Conservation (phyloP, 1,284 basidiomycete species). For the Trichosporon sp. region DNA sequence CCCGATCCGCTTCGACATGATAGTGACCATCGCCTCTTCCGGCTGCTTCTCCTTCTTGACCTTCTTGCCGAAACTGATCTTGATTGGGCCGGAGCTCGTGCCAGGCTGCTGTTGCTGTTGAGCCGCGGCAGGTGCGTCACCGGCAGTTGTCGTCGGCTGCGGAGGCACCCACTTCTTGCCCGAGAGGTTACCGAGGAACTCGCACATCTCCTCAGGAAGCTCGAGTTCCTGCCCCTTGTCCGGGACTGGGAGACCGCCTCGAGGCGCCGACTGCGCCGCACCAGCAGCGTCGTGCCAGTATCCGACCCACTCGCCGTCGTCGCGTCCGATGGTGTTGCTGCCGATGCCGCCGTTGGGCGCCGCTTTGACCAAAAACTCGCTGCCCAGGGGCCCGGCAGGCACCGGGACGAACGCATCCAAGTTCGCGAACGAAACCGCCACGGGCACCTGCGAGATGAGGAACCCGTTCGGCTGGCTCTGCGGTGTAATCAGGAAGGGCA, state of each 20-base stretch:
- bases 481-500: conserved; percentile 74
- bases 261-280: conserved; percentile 29
- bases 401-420: conserved; percentile 75
- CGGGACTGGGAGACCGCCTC: conserved; percentile 20
- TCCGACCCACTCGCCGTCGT: conserved; percentile 53
- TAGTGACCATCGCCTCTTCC: conserved; percentile 37
- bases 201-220: conserved; percentile 19
- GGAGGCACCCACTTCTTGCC: conserved; percentile 17
- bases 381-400: conserved; percentile 53
- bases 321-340: conserved; percentile 51
- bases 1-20: conserved; percentile 30
- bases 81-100: conserved; percentile 31
- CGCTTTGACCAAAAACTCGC: conserved; percentile 31
- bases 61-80: conserved; percentile 21
- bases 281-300: conserved; percentile 44
- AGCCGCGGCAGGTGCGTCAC: background rate
- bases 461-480: conserved; percentile 80
- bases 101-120: background rate
- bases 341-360: conserved; percentile 41
- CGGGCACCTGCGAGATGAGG: conserved; percentile 74
- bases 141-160: background rate
- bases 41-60: conserved; percentile 26
- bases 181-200: conserved; percentile 36
- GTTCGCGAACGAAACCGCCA: conserved; percentile 83
- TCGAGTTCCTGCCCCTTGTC: conserved; percentile 6